Base-by-base conservation (phyloP, 2,329 filamentous ascomycete genomes). In the Pyrenochaeta sp. region DNA sequence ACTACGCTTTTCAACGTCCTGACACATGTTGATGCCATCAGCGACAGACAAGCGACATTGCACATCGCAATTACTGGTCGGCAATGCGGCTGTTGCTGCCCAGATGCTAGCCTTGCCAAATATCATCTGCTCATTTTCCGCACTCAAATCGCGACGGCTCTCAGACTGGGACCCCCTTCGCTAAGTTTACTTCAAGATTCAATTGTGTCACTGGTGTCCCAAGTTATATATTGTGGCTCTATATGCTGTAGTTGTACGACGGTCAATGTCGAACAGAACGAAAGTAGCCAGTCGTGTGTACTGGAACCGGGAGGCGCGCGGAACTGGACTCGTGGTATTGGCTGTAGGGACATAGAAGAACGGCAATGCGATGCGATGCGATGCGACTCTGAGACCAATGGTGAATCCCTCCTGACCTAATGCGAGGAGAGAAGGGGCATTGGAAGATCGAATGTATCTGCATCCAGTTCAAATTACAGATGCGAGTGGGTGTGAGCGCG, bases 1-100 rank as follows among this genome's bases (percentile, higher is more conserved):
- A 24, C 22, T 15, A 43, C 25, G 8, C 2, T 44, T 3, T 28
- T 27, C 22, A 9, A 15, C 39, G 19, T 30, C 3, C 5, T 27
- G 42, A 15, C 10, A 22, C 5, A n/a, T 28, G 5, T 8, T 6
- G 24, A 27, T 8, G 36, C 36, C 13, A 39, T 5, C 34, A 36
- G 12, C 15, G 36, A 40, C 43, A 43, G 48, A 54, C 54, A 56
- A 63, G 52, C 53, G 58, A 65, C 55, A 55, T 12, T 52, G 60
- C 57, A 36, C 54, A 67, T 67, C 59, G 56, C 53, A 68, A 64
- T 67, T 59, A 63, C 45, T 34, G 6, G 22, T 54, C 62, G 58
- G 54, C 22, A 60, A 43, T 50, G 48, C 56, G 59, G 58, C 58
- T 56, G 27, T 49, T 52, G 34, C 10, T 48, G 56, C 61, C 62